Evolutionary conservation across 2,329 filamentous ascomycete species (phyloP).

Genomic region (Blastomyces gilchristii): DNA sequence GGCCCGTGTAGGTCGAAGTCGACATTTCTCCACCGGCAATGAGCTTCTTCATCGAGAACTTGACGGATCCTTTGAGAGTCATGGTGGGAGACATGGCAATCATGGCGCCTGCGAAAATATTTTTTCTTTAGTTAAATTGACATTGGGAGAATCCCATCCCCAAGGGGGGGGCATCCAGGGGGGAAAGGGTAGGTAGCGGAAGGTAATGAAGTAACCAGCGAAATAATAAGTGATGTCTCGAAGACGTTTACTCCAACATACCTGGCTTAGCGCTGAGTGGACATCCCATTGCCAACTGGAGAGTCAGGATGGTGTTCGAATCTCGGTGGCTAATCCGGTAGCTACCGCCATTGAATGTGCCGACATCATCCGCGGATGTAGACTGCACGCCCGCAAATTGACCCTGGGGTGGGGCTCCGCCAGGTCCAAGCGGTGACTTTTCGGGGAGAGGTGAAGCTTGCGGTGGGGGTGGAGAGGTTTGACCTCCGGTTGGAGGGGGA

Average conservation of each 20-base stretch:
- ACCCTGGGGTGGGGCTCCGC: slow-evolving; percentile 37
- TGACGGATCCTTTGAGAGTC: slow-evolving; percentile 69
- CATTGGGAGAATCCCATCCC: background rate
- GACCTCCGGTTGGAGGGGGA: slow-evolving; percentile 9
- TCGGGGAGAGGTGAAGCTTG: slow-evolving; percentile 14
- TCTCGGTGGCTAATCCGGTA: slow-evolving; percentile 90
- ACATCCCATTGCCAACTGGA: slow-evolving; percentile 83
- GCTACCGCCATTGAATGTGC: slow-evolving; percentile 94
- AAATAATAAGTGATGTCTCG: background rate
- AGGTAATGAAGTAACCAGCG: background rate
- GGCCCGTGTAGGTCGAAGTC: slow-evolving; percentile 72
- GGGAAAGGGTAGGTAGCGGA: background rate
- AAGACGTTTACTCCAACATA: slow-evolving; percentile 22
- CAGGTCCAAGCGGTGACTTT: slow-evolving; percentile 24
- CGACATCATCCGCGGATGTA: slow-evolving; percentile 68
- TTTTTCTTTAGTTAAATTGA: background rate
- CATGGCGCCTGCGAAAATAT: slow-evolving; percentile 55
- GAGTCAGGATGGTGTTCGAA: slow-evolving; percentile 76
- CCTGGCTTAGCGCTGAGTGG: slow-evolving; percentile 71
- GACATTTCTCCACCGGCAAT: slow-evolving; percentile 69
- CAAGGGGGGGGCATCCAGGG: background rate
- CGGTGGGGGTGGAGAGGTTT: slow-evolving; percentile 15
- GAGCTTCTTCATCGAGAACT: slow-evolving; percentile 88
- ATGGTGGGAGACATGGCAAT: slow-evolving; percentile 89
- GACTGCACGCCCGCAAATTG: slow-evolving; percentile 56